Percentiles rank a stretch among this genome's conserved stretches.
Evolutionary conservation across 176 grass and related monocot species (phyloP).

Genomic region (Microstegium vimineum): DNA sequence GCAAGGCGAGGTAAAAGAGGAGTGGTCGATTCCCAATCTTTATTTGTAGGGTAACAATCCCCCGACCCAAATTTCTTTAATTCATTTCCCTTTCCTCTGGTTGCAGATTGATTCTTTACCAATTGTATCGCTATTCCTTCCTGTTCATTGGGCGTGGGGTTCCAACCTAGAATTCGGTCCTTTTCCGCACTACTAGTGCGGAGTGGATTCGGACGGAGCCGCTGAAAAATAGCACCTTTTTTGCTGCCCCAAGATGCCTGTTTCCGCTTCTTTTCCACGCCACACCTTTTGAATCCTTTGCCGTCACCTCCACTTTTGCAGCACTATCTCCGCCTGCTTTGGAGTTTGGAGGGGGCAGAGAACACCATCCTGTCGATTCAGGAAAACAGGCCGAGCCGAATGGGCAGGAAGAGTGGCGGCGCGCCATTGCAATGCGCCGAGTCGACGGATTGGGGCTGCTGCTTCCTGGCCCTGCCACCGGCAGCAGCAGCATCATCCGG

Average conservation of each 20-base stretch:
- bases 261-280: slow-evolving; percentile 46
- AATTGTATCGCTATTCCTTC: slow-evolving; percentile 7
- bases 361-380: not conserved
- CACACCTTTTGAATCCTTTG: not conserved
- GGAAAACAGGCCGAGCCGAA: not conserved
- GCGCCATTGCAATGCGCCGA: slow-evolving; percentile 31
- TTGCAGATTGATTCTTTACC: slow-evolving; percentile 36
- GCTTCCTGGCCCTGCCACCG: slow-evolving; percentile 36
- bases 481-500: not conserved
- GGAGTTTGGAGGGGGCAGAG: not conserved
- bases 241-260: slow-evolving; percentile 6
- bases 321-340: not conserved
- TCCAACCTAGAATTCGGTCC: not conserved
- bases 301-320: slow-evolving; percentile 6
- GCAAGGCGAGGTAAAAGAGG: not conserved
- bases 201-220: slow-evolving; percentile 2
- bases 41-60: not conserved
- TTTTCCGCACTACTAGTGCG: slow-evolving; percentile 4
- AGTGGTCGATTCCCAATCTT: not conserved
- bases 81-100: not conserved
- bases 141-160: not conserved
- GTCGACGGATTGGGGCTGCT: slow-evolving; percentile 36
- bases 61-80: not conserved
- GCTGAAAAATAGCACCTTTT: slow-evolving; percentile 21
- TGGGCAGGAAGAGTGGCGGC: slow-evolving; percentile 39